Evolutionary conservation across 768 basidiomycete species (phyloP), one percentile per base, ranked within the genome.

Genomic region (Scleroderma bovista): DNA sequence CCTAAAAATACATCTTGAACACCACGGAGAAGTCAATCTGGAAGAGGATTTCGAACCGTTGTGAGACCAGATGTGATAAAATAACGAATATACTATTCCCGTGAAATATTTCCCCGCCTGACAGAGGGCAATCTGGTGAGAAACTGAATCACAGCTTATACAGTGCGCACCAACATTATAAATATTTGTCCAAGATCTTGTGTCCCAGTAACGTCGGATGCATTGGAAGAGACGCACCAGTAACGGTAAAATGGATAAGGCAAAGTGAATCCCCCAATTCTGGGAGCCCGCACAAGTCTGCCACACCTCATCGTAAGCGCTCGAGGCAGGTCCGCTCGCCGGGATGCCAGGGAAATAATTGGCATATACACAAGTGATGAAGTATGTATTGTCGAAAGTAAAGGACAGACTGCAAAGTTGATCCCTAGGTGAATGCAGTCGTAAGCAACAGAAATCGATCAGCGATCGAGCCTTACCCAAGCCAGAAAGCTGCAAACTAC

Each of bases 401-500:
- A 87, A 94, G 6, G 76, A 67, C 37, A 96, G 73, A 56, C 87
- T 91, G 69, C 87, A 89, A 59, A 88, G 77, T 57, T 91, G 88
- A 60, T 93, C 90, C 13, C 88, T 90, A 59, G 8, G 32, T 24
- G 36, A 22, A 12, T 23, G 13, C 50, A 10, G 24, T 12, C 51
- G 51, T 52, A 51, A 51, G 38, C 16, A 15, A 24, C 40, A 47
- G 10, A 36, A 32, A 12, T 20, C 23, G 3, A 52, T 8, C 2
- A 44, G 23, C 8, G 9, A 37, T 20, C 10, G 3, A 46, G 23
- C 61, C 77, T 48, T 65, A 88, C 87, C 88, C 90, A 63, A 92
- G 74, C 90, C 90, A 93, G 80, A 92, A 89, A 72, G 91, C 90
- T 15, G 83, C 69, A 63, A 93, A 93, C 83, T 88, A 50, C 1